A percentile compares a stretch with the other conserved stretches of the same genome.
Evolutionary conservation across 1,284 basidiomycete genomes (phyloP).

Genomic region (Chondrostereum purpureum): DNA sequence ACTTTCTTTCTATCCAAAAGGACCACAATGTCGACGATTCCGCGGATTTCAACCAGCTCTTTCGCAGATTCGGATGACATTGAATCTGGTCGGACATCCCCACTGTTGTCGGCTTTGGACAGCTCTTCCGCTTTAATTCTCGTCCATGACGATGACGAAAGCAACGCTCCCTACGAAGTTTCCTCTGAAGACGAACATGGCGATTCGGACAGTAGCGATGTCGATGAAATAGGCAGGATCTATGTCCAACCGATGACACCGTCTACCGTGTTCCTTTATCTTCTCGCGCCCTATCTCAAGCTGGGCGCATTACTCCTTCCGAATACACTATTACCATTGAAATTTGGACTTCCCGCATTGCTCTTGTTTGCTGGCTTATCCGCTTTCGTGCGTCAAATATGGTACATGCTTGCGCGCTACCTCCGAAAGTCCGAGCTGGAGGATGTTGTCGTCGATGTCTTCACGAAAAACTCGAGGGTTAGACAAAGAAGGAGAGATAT

Average conservation of each 20-base stretch:
- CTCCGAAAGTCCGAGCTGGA: conserved; percentile 55
- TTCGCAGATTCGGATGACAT: neutral
- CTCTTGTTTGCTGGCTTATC: conserved; percentile 50
- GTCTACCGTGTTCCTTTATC: conserved; percentile 58
- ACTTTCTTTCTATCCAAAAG: neutral
- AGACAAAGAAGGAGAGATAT: conserved; percentile 36
- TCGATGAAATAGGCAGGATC: conserved; percentile 36
- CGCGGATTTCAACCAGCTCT: conserved; percentile 1
- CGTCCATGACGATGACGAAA: conserved; percentile 42
- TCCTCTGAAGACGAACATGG: conserved; percentile 45
- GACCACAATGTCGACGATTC: conserved; percentile 2
- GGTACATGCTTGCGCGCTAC: conserved; percentile 69
- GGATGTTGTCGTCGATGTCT: conserved; percentile 54
- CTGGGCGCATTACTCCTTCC: conserved; percentile 60
- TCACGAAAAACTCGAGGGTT: conserved; percentile 44
- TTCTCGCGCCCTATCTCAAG: conserved; percentile 61
- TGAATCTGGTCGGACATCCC: conserved; percentile 12
- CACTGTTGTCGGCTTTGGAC: conserved; percentile 17
- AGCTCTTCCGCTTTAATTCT: conserved; percentile 53
- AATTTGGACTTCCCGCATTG: conserved; percentile 44
- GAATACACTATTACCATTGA: conserved; percentile 38
- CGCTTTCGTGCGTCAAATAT: conserved; percentile 57
- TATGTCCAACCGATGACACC: conserved; percentile 49
- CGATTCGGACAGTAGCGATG: conserved; percentile 29
- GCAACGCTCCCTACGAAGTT: conserved; percentile 37